Conservation (phyloP, 169 alveolate genomes). For the Eimeria necatrix region DNA sequence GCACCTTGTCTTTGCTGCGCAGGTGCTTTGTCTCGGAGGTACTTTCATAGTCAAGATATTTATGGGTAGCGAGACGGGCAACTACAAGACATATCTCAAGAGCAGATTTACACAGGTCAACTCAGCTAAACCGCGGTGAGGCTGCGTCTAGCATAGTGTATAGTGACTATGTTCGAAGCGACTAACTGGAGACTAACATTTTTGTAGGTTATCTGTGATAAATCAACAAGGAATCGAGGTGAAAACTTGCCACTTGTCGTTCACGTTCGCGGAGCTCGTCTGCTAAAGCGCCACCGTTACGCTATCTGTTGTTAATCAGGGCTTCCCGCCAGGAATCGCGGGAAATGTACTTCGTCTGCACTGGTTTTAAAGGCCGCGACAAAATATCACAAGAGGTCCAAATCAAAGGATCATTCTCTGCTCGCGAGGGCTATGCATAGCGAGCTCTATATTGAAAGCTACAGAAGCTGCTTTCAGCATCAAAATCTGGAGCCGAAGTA, state of each 20-base stretch:
- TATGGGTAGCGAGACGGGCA: slow-evolving; percentile 80
- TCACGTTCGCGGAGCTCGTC: too few species aligned
- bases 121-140: slow-evolving; percentile 83
- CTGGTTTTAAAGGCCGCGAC: slow-evolving; percentile 78
- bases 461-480: too few species aligned
- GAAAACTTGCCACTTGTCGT: too few species aligned
- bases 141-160: not conserved
- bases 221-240: too few species aligned
- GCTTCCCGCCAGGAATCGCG: slow-evolving; percentile 82
- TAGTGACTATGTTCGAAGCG: too few species aligned
- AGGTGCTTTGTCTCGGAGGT: slow-evolving; percentile 80
- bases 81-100: slow-evolving; percentile 78
- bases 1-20: not conserved
- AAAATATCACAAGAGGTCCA: slow-evolving; percentile 78
- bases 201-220: too few species aligned
- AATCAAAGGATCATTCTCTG: slow-evolving; percentile 80
- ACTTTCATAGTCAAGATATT: slow-evolving; percentile 80
- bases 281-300: not conserved
- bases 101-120: slow-evolving; percentile 76
- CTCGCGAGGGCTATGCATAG: slow-evolving; percentile 76
- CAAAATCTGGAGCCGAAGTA: too few species aligned
- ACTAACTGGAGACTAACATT: too few species aligned
- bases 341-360: slow-evolving; percentile 84
- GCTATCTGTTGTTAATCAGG: slow-evolving; percentile 29
- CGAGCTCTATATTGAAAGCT: not conserved